Evolutionary conservation across 495 filamentous ascomycete genomes (phyloP).

Genomic region (Xylaria grammica): DNA sequence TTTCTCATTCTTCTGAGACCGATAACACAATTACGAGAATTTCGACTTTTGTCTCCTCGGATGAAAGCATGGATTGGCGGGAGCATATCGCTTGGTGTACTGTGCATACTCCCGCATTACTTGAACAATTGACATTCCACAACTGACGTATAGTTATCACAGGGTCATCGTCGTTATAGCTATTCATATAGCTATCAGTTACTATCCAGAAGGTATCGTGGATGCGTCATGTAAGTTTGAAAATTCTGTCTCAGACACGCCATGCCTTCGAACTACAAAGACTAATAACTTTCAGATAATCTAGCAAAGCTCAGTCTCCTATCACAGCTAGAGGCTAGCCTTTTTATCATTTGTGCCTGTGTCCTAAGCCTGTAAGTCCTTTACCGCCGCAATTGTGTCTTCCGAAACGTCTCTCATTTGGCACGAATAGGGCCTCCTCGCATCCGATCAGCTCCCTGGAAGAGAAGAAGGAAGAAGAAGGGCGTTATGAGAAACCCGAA

Average conservation of each 20-base stretch:
- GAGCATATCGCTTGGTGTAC: background rate
- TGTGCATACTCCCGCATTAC: background rate
- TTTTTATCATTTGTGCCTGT: background rate
- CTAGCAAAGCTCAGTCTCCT: background rate
- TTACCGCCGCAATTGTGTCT: background rate
- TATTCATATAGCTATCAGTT: background rate
- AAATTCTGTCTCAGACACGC: background rate
- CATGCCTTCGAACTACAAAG: background rate
- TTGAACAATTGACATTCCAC: background rate
- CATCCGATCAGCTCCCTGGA: background rate
- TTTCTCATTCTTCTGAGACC: background rate
- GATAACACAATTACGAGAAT: background rate
- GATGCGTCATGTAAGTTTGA: background rate
- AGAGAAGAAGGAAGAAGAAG: background rate
- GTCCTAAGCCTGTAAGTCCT: background rate
- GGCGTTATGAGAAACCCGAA: constrained; percentile 3
- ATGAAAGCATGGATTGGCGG: constrained; percentile 1
- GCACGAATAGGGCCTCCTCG: background rate
- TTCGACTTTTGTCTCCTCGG: background rate
- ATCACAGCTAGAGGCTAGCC: background rate
- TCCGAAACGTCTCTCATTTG: background rate
- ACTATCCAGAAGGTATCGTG: background rate
- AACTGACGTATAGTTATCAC: background rate
- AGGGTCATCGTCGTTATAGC: background rate
- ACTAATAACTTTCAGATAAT: background rate